Evolutionary conservation across 257 asterid genomes (phyloP).

Genomic region (Solanum corneliomulleri): DNA sequence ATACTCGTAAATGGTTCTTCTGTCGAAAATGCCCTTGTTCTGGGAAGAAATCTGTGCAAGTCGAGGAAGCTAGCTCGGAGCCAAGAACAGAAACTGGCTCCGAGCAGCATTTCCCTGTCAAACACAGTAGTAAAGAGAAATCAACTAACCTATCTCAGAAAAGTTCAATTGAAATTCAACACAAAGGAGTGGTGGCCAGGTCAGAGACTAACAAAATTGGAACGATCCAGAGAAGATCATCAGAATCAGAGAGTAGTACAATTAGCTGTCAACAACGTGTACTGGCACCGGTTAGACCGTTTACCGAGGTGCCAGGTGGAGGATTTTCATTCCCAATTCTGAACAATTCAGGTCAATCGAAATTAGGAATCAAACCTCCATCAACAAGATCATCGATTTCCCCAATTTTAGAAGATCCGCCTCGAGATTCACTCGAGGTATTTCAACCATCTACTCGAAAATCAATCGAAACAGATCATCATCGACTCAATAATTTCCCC

Average conservation of each 20-base stretch:
- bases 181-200: neutral
- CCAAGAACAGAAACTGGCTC: neutral
- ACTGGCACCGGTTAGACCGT: slow-evolving; percentile 29
- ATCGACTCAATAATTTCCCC: neutral
- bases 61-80: slow-evolving; percentile 24
- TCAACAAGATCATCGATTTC: neutral
- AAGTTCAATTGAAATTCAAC: slow-evolving; percentile 6
- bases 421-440: slow-evolving; percentile 54
- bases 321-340: slow-evolving; percentile 69
- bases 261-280: slow-evolving; percentile 33
- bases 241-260: slow-evolving; percentile 10
- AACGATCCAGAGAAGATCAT: neutral
- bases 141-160: slow-evolving; percentile 4
- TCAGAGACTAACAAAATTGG: neutral
- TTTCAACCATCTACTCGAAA: slow-evolving; percentile 47
- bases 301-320: slow-evolving; percentile 5
- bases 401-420: slow-evolving; percentile 31
- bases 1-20: slow-evolving; percentile 31
- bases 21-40: slow-evolving; percentile 65
- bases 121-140: slow-evolving; percentile 1
- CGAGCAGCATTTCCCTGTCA: neutral
- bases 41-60: slow-evolving; percentile 54
- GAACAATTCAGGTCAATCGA: slow-evolving; percentile 9
- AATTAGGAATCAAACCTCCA: slow-evolving; percentile 1
- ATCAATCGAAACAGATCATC: slow-evolving; percentile 6